These are phyloP conservation scores for Cladosporium sp. DNA, from an alignment of 2,329 filamentous ascomycete genomes.

Conservation along the genomic window DNA sequence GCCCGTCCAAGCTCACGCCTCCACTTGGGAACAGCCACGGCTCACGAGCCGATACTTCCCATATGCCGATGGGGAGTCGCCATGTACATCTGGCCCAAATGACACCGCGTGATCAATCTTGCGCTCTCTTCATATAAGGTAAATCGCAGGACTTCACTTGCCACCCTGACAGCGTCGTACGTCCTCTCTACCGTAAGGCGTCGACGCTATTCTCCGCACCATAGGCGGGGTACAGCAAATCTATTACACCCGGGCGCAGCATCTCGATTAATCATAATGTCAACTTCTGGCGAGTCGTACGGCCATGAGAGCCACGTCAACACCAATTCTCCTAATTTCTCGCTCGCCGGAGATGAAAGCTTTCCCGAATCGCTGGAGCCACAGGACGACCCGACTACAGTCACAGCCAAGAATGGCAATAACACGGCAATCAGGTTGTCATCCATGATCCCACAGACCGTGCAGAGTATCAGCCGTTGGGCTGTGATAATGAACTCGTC, in stretches of 20 bases:
- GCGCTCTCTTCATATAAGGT: neutral
- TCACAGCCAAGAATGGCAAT: neutral
- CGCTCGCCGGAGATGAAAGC: neutral
- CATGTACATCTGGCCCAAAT: neutral
- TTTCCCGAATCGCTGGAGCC: neutral
- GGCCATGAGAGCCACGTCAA: neutral
- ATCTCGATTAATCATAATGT: too few relatives aligned
- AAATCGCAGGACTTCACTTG: neutral
- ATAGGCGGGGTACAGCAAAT: neutral
- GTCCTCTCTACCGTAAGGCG: neutral
- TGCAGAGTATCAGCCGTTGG: constrained; percentile 9
- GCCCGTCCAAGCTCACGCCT: neutral
- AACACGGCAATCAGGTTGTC: neutral
- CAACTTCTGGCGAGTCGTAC: constrained; percentile 4
- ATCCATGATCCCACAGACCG: constrained; percentile 9
- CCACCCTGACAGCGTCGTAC: neutral
- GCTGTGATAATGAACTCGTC: constrained; percentile 7
- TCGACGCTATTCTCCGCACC: neutral
- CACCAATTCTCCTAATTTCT: neutral
- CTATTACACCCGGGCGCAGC: neutral
- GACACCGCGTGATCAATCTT: neutral
- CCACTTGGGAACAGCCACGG: constrained; percentile 1
- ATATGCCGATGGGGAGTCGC: neutral
- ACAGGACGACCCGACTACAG: neutral
- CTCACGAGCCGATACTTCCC: neutral